phyloP scores from a whole-genome alignment of 192 early-diverging fungal genomes.

The Spizellomyces sp. region DNA sequence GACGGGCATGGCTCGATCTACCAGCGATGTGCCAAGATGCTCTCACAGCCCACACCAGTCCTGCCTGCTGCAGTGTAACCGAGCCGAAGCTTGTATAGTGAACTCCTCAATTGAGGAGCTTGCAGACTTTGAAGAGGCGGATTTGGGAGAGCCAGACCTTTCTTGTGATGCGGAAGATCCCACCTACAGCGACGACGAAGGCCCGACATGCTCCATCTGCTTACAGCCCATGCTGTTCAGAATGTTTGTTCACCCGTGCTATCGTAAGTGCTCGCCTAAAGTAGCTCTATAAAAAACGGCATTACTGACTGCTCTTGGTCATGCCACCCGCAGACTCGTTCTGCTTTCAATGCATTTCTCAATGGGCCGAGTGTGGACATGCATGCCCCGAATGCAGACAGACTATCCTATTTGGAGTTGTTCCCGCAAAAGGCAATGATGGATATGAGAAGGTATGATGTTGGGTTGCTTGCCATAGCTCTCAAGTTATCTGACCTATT shows the following conservation, averaged over 20 bases:
- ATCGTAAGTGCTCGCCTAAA: conserved; percentile 13
- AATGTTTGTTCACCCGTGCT: conserved; percentile 18
- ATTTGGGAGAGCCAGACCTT: no score
- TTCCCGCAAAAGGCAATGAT: background rate
- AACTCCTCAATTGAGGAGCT: no score
- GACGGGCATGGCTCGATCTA: no score
- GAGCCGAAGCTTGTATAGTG: no score
- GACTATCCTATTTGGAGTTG: background rate
- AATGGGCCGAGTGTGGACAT: conserved; percentile 30
- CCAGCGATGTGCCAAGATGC: no score
- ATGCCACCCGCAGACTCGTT: conserved; percentile 28
- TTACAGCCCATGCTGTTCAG: conserved; percentile 20
- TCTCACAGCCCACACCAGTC: no score
- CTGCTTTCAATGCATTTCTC: conserved; percentile 42
- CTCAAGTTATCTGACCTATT: no score
- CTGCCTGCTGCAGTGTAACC: no score
- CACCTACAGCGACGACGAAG: background rate
- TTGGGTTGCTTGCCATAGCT: background rate
- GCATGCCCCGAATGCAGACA: conserved; percentile 45
- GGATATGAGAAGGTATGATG: background rate
- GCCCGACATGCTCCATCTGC: conserved; percentile 32
- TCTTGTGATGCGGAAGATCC: no score
- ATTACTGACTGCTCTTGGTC: background rate
- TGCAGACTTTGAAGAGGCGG: no score
- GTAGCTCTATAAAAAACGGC: background rate